Evolutionary conservation across 192 early-diverging fungal species (phyloP).

Genomic region (Backusella liffmaniae): DNA sequence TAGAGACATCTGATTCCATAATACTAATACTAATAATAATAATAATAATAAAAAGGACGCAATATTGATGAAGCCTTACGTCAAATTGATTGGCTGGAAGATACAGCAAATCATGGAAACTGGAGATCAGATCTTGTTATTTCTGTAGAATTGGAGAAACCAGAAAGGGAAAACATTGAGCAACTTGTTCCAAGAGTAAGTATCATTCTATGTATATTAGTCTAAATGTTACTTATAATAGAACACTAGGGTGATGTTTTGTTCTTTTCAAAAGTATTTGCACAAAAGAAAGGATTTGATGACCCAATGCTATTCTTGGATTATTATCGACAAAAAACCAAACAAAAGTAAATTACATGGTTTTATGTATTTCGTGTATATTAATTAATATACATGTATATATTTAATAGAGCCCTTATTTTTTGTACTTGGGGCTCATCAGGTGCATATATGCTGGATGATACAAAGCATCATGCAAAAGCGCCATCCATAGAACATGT

Average conservation of each 20-base stretch:
- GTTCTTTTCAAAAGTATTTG: slow-evolving; percentile 65
- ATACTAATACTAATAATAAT: no score
- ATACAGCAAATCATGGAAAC: slow-evolving; percentile 31
- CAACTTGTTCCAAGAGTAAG: slow-evolving; percentile 40
- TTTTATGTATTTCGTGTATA: not conserved
- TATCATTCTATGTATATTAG: not conserved
- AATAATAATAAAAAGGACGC: slow-evolving; percentile 56
- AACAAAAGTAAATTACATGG: slow-evolving; percentile 15
- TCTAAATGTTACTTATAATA: not conserved
- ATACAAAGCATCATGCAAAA: slow-evolving; percentile 31
- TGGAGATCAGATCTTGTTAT: slow-evolving; percentile 51
- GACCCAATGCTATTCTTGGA: slow-evolving; percentile 33
- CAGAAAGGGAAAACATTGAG: slow-evolving; percentile 55
- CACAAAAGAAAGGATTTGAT: slow-evolving; percentile 53
- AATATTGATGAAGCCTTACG: slow-evolving; percentile 45
- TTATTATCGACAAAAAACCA: slow-evolving; percentile 5
- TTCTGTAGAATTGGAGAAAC: slow-evolving; percentile 67
- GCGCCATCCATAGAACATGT: slow-evolving; percentile 20
- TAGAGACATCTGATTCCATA: no score
- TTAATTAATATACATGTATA: not conserved
- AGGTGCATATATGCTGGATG: slow-evolving; percentile 46
- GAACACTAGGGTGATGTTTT: slow-evolving; percentile 47
- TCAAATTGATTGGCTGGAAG: slow-evolving; percentile 57
- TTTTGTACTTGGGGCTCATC: slow-evolving; percentile 62
- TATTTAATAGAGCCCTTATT: slow-evolving; percentile 41